phyloP scores from a whole-genome alignment of 1,284 basidiomycete genomes.

The Cystobasidium slooffiae region DNA sequence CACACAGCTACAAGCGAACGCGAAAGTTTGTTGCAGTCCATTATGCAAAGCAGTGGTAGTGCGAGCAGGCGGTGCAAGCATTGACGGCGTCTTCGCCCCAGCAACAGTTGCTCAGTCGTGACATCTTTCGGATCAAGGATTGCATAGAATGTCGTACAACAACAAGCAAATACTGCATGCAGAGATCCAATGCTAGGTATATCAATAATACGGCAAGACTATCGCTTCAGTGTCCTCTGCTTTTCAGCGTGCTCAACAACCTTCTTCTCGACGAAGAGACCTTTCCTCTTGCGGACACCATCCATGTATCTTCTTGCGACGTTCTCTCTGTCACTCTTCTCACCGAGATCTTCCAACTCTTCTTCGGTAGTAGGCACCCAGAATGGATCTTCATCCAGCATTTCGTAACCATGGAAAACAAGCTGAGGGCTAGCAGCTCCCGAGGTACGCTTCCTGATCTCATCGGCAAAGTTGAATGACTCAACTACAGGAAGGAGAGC shows the following conservation, averaged over 20 bases:
- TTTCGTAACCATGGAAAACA: constrained; percentile 90
- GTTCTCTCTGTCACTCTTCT: constrained; percentile 91
- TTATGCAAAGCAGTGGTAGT: too few species aligned
- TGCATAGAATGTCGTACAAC: background rate
- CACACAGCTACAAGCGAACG: too few species aligned
- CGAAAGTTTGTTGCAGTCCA: too few species aligned
- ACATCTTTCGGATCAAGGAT: too few species aligned
- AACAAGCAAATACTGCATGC: background rate
- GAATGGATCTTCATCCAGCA: constrained; percentile 91
- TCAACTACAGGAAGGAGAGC: constrained; percentile 94
- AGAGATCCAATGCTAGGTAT: too few species aligned
- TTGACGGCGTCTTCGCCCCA: too few species aligned
- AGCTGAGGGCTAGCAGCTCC: constrained; percentile 96
- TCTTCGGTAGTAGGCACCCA: constrained; percentile 99
- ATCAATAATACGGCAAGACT: background rate
- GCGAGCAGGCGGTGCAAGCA: too few species aligned
- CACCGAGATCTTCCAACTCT: constrained; percentile 94
- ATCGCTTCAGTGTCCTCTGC: constrained; percentile 88
- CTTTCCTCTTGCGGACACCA: constrained; percentile 83
- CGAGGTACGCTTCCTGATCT: constrained; percentile 93
- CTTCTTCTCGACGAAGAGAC: constrained; percentile 92
- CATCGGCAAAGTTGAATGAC: constrained; percentile 96
- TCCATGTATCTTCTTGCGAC: constrained; percentile 89
- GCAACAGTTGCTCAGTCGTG: too few species aligned
- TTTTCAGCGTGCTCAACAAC: constrained; percentile 94